Evolutionary conservation across 805 yeast genomes (phyloP), one percentile per base, ranked within the genome.

Genomic region (Suhomyces pyralidae): DNA sequence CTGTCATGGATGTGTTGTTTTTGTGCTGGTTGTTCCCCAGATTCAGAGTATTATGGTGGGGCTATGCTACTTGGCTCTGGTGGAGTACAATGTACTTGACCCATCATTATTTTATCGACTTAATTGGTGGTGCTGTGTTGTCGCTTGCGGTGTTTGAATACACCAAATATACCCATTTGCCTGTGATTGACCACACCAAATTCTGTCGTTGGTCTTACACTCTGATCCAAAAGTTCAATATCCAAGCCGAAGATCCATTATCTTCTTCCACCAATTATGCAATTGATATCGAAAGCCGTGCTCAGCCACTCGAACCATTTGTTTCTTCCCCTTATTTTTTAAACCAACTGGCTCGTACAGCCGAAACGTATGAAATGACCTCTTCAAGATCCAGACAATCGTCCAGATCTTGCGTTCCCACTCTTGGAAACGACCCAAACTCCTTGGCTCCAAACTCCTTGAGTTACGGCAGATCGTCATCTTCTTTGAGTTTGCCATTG

Each of bases 11-110:
- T 66, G 96, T 91, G 1, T 74, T 92, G 55, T 94, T 94, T 71
- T 75, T 94, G 63, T 76, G 85, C 50, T 90, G 90, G 75, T 74
- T 91, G 51, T 92, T 92, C 66, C 98, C 98, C 10, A 77, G 72
- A 42, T 75, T 76, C 46, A 76, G 83, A 1, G 83, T 86, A 7
- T 54, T 88, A 6, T 88, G 90, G 78, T 78, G 85, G 66, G 70
- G 77, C 17, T 94, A 93, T 67, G 94, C 90, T n/a, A 73, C 83
- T 57, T 90, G 96, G 96, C 79, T 94, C 60, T 93, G 98, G 98
- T 94, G 97, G 96, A 82, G 94, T 48, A 94, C 98, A 14, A 93
- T 93, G 99, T 93, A 93, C 69, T 79, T 93, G 63, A 93, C 97
- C 0, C 99, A 93, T 70, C 99, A 93, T 71, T 93, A 93, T 68